Evolutionary conservation across 192 early-diverging fungal genomes (phyloP).

Genomic region (Coemansia sp.): DNA sequence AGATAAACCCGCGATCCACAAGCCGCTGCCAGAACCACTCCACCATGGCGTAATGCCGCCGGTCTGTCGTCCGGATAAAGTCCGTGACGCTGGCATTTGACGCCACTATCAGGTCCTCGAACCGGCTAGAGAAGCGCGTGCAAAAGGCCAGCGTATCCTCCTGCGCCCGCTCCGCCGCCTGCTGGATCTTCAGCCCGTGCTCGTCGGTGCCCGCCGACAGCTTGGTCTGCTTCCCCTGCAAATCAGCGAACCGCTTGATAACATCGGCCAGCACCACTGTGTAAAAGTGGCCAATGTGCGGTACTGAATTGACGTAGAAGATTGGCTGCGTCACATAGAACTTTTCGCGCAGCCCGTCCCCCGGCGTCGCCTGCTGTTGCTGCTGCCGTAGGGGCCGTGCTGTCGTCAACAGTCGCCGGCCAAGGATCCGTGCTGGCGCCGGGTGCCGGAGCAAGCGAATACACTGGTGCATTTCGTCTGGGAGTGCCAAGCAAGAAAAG

Average conservation of each 20-base stretch:
- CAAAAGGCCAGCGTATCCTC: constrained; percentile 70
- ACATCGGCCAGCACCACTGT: constrained; percentile 81
- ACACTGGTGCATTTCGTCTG: no score
- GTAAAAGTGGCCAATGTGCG: constrained; percentile 94
- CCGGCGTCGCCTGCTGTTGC: no score
- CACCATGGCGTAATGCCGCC: constrained; percentile 65
- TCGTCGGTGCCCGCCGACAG: constrained; percentile 81
- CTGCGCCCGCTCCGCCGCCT: constrained; percentile 65
- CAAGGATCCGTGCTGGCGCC: neutral
- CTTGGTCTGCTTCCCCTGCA: constrained; percentile 57
- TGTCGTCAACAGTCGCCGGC: neutral
- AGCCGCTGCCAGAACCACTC: constrained; percentile 68
- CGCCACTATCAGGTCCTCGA: constrained; percentile 55
- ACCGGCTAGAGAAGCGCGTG: constrained; percentile 56
- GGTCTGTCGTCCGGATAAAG: constrained; percentile 83
- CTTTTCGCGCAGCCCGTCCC: constrained; percentile 7
- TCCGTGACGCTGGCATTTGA: constrained; percentile 74
- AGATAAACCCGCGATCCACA: constrained; percentile 67
- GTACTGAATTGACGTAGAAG: constrained; percentile 63
- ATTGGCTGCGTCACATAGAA: constrained; percentile 81
- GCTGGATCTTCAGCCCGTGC: constrained; percentile 95
- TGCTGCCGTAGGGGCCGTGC: constrained; percentile 4
- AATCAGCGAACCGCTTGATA: constrained; percentile 63
- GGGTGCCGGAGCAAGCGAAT: neutral
- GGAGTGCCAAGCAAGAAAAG: no score